Evolutionary conservation across 441 rosid genomes (phyloP), one percentile per base, ranked within the genome.

Genomic region (Daphne laureola): DNA sequence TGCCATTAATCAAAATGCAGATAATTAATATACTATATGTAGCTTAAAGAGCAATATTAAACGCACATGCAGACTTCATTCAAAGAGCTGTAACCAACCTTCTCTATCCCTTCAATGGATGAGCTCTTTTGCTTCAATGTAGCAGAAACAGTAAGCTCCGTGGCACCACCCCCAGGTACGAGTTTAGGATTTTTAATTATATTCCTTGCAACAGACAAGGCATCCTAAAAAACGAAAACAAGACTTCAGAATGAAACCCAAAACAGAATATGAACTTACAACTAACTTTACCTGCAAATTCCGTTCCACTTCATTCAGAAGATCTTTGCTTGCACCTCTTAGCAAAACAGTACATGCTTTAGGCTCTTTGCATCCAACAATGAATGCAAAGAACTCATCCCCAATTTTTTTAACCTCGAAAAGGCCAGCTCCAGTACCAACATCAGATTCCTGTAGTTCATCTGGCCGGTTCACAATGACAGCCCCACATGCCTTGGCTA

Each of bases 281-380:
- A 54, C 40, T 53, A 58, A 18, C 38, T 9, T 42, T 63, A 85
- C 98, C 90, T 87, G 98, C 74, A 91, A 74, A 70, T 87, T 91
- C 69, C 98, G 83, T 77, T 91, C 95, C 45, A 91, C 96, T 79
- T 91, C 98, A 51, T 91, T 82, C 56, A 87, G 73, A 18, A 91
- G 89, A 79, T 92, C 98, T 85, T 92, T 91, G 57, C 96, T 91
- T 21, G 98, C 93, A 46, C 96, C 98, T 56, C 96, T 82, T 65
- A 88, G 53, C 55, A 91, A 96, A 38, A 91, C 81, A 0, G 93
- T 82, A 63, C 98, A 91, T 21, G 96, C 98, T 60, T 88, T 85
- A 2, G 98, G 98, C 41, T 91, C 96, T 70, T 84, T 75, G 80
- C 98, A 91, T 61, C 88, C 91, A 61, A 86, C 83, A 70, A 91